Evolutionary conservation across 2,329 filamentous ascomycete species (phyloP), one percentile per base, ranked within the genome.

Genomic region (Zalaria sp.): DNA sequence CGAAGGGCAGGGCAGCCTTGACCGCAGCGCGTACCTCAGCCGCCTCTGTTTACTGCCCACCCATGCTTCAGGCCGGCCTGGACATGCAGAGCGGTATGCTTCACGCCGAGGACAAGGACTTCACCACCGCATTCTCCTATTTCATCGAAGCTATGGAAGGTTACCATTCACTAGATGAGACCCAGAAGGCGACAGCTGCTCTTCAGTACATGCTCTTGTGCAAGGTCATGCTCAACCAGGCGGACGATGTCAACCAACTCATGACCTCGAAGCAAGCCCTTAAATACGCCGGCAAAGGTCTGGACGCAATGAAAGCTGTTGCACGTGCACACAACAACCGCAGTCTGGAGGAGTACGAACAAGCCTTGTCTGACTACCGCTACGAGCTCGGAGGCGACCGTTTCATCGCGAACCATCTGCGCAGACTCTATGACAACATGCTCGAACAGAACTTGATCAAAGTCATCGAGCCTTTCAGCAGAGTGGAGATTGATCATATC

Each of bases 41-140:
- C 42, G 91, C 93, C 39, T 94, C 87, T 27, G 91, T 98, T 48
- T 98, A 98, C 71, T 95, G 88, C 25, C 91, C 91, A 40, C 91
- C 93, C 3, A 72, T 93, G 51, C 75, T 98, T 44, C 93, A 98
- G 68, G 91, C 91, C 37, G 87, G 91, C 54, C 76, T 98, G 51
- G 91, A 98, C 60, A 96, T 98, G 91, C 91, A 98, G 71, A 94
- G 86, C 49, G 93, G 91, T 51, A 96, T 96, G 82, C 77, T 98
- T 45, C 93, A 98, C 63, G 91, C 91, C 25, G 93, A 98, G 66
- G 91, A 98, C 61, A 84, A 87, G 67, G 93, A 98, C 68, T 98
- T 98, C 75, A 95, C 93, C 69, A 98, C 91, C 26, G 86, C 91
- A 39, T 98, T 83, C 65, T 95, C 88, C 39, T 98, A 98, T 73